Base-by-base conservation (phyloP, 2,329 filamentous ascomycete species). In the Xylariaceae sp. region DNA sequence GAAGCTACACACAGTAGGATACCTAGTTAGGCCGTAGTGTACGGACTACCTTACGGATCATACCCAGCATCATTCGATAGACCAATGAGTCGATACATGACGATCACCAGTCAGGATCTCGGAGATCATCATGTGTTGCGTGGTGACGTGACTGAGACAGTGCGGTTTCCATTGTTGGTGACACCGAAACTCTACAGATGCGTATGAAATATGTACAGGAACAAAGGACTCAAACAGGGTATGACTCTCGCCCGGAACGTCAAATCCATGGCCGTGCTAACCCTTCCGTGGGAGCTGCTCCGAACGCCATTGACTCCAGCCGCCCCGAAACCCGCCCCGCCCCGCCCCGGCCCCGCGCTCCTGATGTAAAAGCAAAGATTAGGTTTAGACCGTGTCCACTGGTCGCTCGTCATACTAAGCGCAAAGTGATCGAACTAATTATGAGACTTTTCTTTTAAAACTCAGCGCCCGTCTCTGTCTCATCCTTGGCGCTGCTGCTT, bases 401-500 rank as follows among this genome's bases (percentile, higher is more conserved):
- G 46, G 53, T 50, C 49, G 44, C 42, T 52, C 42, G 30, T 43
- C 35, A 2, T n/a, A 34, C 12, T 30, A 53, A 34, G n/a, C 19
- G 47, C 11, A 43, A 49, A 54, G 35, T 27, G 44, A 39, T 26
- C 11, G 30, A 26, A 30, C 30, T 26, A 47, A 19, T 27, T 27
- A 41, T 31, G 44, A 11, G n/a, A n/a, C 35, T 11, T 30, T 46
- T 53, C 27, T 40, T 53, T 64, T 56, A 68, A 60, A 65, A 68
- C 48, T 61, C 54, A 19, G 54, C 50, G 46, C n/a, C 42, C 7
- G 57, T 52, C 54, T 78, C 76, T 1, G 69, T 64, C 53, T 81
- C 84, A 47, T 83, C 85, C 60, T 82, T 80, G 30, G 79, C 78
- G 68, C 83, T 87, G 30, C 76, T 79, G 65, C 84, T 88, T 70